phyloP scores from a whole-genome alignment of 129 eudicot genomes.

The Helianthus annuus region HanXRQr2.0-SUNRISE NC_035445.2:159612405-159612904 shows the following conservation, averaged over 20 bases:
- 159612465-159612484: not conserved
- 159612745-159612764: constrained; percentile 20
- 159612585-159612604: constrained; percentile 17
- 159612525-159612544: not conserved
- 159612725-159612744: constrained; percentile 27
- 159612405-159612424: constrained; percentile 2
- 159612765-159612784: not conserved
- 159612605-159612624: constrained; percentile 20
- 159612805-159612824: constrained; percentile 24
- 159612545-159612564: not conserved
- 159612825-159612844: constrained; percentile 11
- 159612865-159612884: not conserved
- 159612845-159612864: not conserved
- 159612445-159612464: not conserved
- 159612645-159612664: constrained; percentile 12
- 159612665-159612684: not conserved
- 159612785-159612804: not conserved
- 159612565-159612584: not conserved
- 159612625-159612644: not conserved
- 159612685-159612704: not conserved
- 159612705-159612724: not conserved
- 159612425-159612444: constrained; percentile 6
- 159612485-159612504: constrained; percentile 23
- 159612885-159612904: constrained; percentile 20
- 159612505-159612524: not conserved